phyloP scores from a whole-genome alignment of 2,329 filamentous ascomycete genomes.

The Epichloe typhina region DNA sequence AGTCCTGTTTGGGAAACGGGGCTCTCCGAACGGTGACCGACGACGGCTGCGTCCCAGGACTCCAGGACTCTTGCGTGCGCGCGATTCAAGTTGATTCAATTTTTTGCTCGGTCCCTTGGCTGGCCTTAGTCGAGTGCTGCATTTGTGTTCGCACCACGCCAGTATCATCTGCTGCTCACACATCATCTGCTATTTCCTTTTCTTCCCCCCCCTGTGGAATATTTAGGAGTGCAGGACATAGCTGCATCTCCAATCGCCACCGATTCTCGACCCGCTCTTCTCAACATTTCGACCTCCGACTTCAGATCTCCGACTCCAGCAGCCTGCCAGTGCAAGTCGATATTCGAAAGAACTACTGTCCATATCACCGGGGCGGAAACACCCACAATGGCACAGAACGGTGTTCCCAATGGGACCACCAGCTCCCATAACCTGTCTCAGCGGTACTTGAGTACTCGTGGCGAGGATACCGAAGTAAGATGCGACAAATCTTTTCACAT shows the following conservation, averaged over 20 bases:
- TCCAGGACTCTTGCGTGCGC: background rate
- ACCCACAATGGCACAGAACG: conserved; percentile 28
- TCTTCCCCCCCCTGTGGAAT: background rate
- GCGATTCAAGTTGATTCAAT: background rate
- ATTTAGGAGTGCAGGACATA: background rate
- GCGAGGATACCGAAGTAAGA: conserved; percentile 35
- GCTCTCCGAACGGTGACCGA: conserved; percentile 9
- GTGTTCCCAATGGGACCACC: conserved; percentile 19
- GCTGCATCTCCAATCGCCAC: conserved; percentile 1
- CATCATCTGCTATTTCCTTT: background rate
- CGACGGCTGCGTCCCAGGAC: background rate
- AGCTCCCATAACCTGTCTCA: conserved; percentile 31
- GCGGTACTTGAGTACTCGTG: conserved; percentile 37
- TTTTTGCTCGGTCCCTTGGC: background rate
- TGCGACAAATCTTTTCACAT: background rate
- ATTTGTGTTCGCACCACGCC: background rate
- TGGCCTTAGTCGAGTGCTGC: background rate
- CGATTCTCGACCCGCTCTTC: conserved; percentile 3
- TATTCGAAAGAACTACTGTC: too few species aligned
- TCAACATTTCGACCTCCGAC: background rate
- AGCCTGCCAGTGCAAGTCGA: background rate
- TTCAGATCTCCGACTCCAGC: background rate
- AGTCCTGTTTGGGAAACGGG: conserved; percentile 14
- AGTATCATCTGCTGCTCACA: background rate
- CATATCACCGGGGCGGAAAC: background rate